Evolutionary conservation across 768 basidiomycete species (phyloP), one percentile per base, ranked within the genome.

Genomic region (Phlegmacium glaucopus): DNA sequence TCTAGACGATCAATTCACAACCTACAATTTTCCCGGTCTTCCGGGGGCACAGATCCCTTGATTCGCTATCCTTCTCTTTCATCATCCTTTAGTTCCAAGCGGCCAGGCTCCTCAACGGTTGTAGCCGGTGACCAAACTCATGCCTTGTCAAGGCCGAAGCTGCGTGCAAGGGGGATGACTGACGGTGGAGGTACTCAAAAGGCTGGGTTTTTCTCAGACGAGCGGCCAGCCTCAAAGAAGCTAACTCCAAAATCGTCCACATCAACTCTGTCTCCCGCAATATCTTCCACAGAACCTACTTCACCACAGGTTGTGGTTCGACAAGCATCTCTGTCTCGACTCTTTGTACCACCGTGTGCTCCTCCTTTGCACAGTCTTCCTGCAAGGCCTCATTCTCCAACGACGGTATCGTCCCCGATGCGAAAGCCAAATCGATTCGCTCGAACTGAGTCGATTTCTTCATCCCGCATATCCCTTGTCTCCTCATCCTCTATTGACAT

Each of bases 301-400:
- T 55, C 67, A 15, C 63, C 69, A 15, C 69, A 67, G 30, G 60
- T 68, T 34, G 56, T 78, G 29, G 58, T 70, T 36, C 74, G 77
- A 7, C 72, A 75, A 54, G 51, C 65, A 13, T 77, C 79, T 27
- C 42, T 65, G 27, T 72, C 75, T 35, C 71, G 73, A 26, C 50
- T 75, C 28, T 62, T 69, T 32, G 55, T 61, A 17, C 77, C 77
- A 8, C 74, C 73, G 8, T 72, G 65, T 45, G 74, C 79, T 4
- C 80, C 79, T 35, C 80, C 80, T 9, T 67, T 61, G 11, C 71
- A 74, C 9, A 62, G 66, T 39, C 63, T 80, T 26, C 80, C 80
- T 36, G 62, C 69, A 9, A 75, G 76, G 30, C 79, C 78, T 22
- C 42, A 39, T 34, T 29, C 53, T 2, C 42, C 52, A 42, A 27